Percentiles rank a stretch among this genome's conserved stretches.
Evolutionary conservation across 169 alveolate species (phyloP).

Genomic region (Besnoitia besnoiti): DNA sequence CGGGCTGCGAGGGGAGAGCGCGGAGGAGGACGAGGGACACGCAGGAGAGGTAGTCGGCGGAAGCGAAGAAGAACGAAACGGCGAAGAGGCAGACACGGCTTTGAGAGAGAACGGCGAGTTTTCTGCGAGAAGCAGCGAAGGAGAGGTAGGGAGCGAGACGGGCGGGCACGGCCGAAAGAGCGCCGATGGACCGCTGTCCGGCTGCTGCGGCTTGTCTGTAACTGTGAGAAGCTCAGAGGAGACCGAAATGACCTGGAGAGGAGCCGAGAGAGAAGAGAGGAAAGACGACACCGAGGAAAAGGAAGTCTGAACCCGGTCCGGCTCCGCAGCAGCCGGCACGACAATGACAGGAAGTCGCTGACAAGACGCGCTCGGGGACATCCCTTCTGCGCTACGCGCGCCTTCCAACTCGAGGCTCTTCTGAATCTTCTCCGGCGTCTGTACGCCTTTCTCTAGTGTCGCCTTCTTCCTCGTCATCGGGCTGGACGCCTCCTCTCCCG

Average conservation of each 20-base stretch:
- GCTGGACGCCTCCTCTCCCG: neutral
- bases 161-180: neutral
- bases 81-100: neutral
- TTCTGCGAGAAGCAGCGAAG: neutral
- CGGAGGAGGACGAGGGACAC: neutral
- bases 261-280: neutral
- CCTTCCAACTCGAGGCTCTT: neutral
- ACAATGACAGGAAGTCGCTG: neutral
- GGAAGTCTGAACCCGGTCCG: neutral
- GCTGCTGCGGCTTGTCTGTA: neutral
- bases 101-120: neutral
- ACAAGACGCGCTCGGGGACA: neutral
- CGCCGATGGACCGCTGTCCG: neutral
- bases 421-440: neutral
- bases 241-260: neutral
- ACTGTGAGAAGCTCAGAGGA: neutral
- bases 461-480: neutral
- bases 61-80: neutral
- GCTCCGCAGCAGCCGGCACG: neutral
- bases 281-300: neutral
- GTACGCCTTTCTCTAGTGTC: neutral
- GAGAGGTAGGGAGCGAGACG: neutral
- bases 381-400: neutral
- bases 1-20: neutral
- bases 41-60: neutral